A percentile compares a stretch with the other conserved stretches of the same genome.
These are phyloP conservation scores for Spinellus fusiger DNA, from an alignment of 192 early-diverging fungal species.

Conservation along the genomic window DNA sequence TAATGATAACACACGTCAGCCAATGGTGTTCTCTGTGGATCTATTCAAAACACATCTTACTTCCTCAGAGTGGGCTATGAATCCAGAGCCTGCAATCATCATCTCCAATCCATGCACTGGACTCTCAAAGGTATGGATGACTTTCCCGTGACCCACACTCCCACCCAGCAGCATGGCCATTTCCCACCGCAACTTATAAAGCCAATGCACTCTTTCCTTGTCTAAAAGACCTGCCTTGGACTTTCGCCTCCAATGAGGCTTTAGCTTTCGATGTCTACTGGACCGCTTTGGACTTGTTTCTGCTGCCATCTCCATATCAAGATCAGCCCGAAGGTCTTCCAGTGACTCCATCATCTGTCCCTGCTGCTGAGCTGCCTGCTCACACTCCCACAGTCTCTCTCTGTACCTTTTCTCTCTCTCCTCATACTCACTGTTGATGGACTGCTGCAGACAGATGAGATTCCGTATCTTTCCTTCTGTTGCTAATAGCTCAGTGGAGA, in stretches of 20 bases:
- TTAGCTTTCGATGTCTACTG: no score
- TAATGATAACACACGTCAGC: neutral
- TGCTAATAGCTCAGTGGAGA: conserved; percentile 20
- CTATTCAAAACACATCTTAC: neutral
- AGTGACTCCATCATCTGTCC: conserved; percentile 12
- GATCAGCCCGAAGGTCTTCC: conserved; percentile 7
- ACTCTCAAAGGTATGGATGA: conserved; percentile 17
- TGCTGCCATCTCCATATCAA: conserved; percentile 4
- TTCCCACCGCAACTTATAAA: conserved; percentile 13
- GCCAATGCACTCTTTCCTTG: conserved; percentile 7
- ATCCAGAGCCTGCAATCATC: conserved; percentile 19
- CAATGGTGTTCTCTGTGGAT: neutral
- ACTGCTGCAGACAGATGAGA: conserved; percentile 7
- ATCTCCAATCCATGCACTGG: conserved; percentile 10
- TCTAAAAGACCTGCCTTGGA: no score
- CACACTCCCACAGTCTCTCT: conserved; percentile 10
- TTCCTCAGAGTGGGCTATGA: neutral
- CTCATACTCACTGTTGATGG: conserved; percentile 11
- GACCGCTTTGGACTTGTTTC: neutral
- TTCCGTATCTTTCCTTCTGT: conserved; percentile 16
- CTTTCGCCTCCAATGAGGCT: neutral
- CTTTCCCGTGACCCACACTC: conserved; percentile 12
- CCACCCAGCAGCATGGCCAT: conserved; percentile 15
- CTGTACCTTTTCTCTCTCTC: conserved; percentile 16
- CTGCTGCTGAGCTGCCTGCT: conserved; percentile 8